phyloP scores from a whole-genome alignment of 495 filamentous ascomycete genomes.

The Aspergillus nanangensis region DNA sequence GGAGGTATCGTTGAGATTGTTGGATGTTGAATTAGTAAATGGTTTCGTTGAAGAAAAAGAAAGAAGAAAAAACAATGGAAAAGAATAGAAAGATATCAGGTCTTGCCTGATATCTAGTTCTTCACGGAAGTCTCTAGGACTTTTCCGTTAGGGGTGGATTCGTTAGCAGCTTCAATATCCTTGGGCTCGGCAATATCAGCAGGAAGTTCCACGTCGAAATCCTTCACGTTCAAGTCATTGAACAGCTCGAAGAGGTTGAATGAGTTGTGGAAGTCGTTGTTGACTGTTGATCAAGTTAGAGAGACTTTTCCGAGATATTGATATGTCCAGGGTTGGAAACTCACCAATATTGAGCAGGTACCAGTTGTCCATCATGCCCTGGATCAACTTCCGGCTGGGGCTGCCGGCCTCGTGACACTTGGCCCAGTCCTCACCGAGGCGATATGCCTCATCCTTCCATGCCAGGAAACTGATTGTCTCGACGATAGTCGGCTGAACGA shows the following conservation, averaged over 20 bases:
- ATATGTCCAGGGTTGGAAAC: constrained; percentile 19
- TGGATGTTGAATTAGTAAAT: constrained; percentile 42
- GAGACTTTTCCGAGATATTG: background rate
- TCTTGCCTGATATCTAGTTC: constrained; percentile 20
- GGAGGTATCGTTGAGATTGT: constrained; percentile 36
- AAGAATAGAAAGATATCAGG: constrained; percentile 1
- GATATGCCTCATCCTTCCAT: constrained; percentile 98
- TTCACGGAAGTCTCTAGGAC: constrained; percentile 9
- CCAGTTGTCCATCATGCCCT: constrained; percentile 82
- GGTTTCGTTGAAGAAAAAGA: constrained; percentile 19
- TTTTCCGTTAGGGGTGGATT: constrained; percentile 11
- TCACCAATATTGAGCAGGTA: constrained; percentile 93
- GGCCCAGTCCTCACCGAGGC: constrained; percentile 89
- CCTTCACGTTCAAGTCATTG: constrained; percentile 65
- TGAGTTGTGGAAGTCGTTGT: constrained; percentile 89
- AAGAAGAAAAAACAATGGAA: constrained; percentile 20
- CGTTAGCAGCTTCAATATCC: constrained; percentile 16
- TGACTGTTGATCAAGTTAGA: constrained; percentile 53
- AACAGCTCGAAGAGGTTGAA: constrained; percentile 80
- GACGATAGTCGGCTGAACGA: constrained; percentile 98
- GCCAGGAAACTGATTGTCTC: constrained; percentile 97
- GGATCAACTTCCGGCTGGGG: constrained; percentile 78
- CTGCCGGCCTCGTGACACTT: constrained; percentile 76
- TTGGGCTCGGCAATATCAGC: constrained; percentile 14
- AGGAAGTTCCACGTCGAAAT: constrained; percentile 48